These are phyloP conservation scores for Umbellularia californica DNA, from an alignment of 164 flowering plant genomes.

Conservation along the genomic window DNA sequence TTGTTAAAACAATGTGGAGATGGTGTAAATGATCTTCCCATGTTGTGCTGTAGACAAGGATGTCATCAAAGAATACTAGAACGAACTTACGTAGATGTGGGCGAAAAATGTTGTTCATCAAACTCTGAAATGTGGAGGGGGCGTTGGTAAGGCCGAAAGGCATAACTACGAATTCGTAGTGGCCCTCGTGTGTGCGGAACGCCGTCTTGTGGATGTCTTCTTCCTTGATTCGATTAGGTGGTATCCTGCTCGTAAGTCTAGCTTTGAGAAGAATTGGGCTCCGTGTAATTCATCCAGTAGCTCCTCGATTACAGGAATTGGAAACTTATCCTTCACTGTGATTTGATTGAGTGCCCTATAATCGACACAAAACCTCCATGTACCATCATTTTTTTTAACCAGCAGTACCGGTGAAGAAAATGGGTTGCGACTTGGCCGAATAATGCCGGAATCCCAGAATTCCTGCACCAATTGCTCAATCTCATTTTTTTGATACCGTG, in stretches of 20 bases:
- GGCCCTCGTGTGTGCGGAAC: background rate
- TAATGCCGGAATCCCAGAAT: background rate
- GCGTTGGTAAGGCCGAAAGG: constrained; percentile 7
- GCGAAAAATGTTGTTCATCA: background rate
- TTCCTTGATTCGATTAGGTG: background rate
- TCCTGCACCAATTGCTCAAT: constrained; percentile 1
- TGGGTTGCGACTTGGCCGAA: background rate
- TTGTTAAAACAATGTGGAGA: background rate
- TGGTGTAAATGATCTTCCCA: background rate
- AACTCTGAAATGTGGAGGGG: background rate
- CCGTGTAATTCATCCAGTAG: too few relatives aligned
- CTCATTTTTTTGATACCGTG: background rate
- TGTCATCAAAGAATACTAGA: constrained; percentile 6
- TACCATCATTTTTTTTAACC: too few relatives aligned
- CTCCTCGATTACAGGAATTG: too few relatives aligned
- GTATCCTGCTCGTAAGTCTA: background rate
- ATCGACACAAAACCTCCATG: too few relatives aligned
- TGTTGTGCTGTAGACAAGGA: background rate
- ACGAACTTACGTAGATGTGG: background rate
- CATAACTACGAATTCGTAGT: constrained; percentile 5
- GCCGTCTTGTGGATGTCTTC: background rate
- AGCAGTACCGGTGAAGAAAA: background rate
- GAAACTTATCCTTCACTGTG: too few relatives aligned
- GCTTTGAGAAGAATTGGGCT: background rate
- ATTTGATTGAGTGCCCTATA: too few relatives aligned